Evolutionary conservation across 192 early-diverging fungal genomes (phyloP).

Genomic region (Coemansia sp.): DNA sequence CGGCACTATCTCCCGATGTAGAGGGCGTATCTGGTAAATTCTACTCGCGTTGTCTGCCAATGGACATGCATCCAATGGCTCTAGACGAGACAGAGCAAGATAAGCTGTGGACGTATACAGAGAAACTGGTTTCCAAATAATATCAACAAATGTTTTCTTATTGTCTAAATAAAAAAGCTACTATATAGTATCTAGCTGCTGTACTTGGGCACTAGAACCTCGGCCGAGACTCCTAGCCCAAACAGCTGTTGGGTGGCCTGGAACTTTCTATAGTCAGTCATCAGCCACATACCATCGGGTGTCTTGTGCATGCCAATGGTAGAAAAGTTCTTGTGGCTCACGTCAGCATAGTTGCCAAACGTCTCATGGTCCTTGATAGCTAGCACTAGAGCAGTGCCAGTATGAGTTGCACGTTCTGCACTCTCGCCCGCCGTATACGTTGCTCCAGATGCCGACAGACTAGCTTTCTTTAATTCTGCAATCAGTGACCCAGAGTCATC

Average conservation of each 20-base stretch:
- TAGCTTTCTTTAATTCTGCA: background rate
- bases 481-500: background rate
- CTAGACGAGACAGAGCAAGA: constrained; percentile 21
- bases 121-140: constrained; percentile 16
- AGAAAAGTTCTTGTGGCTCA: background rate
- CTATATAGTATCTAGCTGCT: background rate
- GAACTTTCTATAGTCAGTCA: constrained; percentile 17
- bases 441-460: constrained; percentile 2
- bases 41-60: constrained; percentile 8
- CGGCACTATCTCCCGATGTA: constrained; percentile 17
- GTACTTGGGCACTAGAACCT: constrained; percentile 14
- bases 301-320: constrained; percentile 12
- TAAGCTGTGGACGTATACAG: constrained; percentile 26
- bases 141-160: background rate
- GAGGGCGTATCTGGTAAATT: constrained; percentile 16
- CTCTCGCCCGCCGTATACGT: background rate
- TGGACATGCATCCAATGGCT: constrained; percentile 17
- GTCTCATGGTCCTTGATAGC: constrained; percentile 3
- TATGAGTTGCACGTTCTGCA: background rate
- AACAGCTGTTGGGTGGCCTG: constrained; percentile 19
- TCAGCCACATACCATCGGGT: constrained; percentile 18
- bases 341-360: background rate
- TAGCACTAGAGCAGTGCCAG: constrained; percentile 18
- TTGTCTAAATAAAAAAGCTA: background rate
- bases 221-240: background rate